Base-by-base conservation (phyloP, 768 basidiomycete genomes). In the Suillus alpinus region DNA sequence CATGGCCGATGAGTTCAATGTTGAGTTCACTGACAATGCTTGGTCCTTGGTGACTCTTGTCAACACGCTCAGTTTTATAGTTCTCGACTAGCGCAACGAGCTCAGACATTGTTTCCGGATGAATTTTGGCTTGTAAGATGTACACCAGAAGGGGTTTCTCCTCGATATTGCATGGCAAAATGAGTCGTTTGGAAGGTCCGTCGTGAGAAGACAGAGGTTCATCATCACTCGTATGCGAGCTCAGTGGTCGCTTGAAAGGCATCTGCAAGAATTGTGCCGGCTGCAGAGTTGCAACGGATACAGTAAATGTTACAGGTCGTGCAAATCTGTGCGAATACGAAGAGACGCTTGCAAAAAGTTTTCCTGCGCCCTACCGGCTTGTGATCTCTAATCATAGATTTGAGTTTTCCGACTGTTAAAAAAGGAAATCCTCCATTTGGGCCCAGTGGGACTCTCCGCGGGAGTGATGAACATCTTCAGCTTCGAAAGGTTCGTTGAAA, bases 1-100 rank as follows among this genome's bases (percentile, higher is more conserved):
- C 63, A 41, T 81, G 67, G 16, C 65, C 62, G 59, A 80, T 80
- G 34, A 82, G 67, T 57, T 77, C 69, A 10, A 83, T 57, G 14
- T 56, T 58, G 9, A 64, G 64, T 29, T 62, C 37, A 46, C 51
- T 26, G 2, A 23, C 23, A 29, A 32, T 29, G 16, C 43, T 9
- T 32, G 18, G 26, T 1, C 9, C 29, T 13, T 29, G 14, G 36
- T 39, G n/a, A 20, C 26, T 41, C 23, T 32, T 18, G 34, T 55
- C 55, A 9, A 6, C 56, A 32, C 47, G 40, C 14, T 41, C 13
- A 9, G 52, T 7, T 29, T 50, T 29, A 40, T 40, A 32, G 44
- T 52, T 59, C 49, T 74, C 73, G 41, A 71, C 63, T 12, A 78
- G 63, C 37, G n/a, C n/a, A 14, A 59, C 16, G 18, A 78, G 69